Evolutionary conservation across 371 early-diverging fungal species (phyloP).

Genomic region (Mucor lusitanicus): DNA sequence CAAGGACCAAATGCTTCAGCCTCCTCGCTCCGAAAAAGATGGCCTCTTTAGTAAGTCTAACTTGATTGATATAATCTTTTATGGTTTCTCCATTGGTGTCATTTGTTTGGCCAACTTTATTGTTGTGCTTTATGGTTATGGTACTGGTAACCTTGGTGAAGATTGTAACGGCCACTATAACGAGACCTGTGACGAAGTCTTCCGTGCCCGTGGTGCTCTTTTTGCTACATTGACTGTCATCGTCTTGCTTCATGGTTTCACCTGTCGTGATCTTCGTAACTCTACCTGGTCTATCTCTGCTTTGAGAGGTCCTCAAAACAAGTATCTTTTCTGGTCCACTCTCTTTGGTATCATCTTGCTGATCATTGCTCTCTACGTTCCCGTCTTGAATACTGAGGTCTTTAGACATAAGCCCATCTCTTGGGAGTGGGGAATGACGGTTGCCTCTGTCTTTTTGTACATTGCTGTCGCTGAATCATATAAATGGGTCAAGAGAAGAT

Average conservation of each 20-base stretch:
- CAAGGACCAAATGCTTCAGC: slow-evolving; percentile 75
- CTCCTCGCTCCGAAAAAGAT: slow-evolving; percentile 71
- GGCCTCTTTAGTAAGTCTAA: slow-evolving; percentile 73
- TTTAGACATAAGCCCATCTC: slow-evolving; percentile 68
- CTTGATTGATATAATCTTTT: slow-evolving; percentile 69
- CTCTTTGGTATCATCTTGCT: slow-evolving; percentile 55
- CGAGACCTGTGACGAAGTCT: slow-evolving; percentile 66
- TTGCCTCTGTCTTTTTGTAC: slow-evolving; percentile 59
- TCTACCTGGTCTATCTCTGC: slow-evolving; percentile 55
- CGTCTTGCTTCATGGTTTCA: slow-evolving; percentile 71
- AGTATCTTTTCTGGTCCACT: slow-evolving; percentile 57
- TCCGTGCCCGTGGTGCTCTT: slow-evolving; percentile 73
- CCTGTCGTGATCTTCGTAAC: slow-evolving; percentile 68
- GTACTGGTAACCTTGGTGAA: slow-evolving; percentile 57
- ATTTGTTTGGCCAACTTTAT: slow-evolving; percentile 73
- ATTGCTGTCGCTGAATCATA: slow-evolving; percentile 60
- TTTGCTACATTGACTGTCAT: slow-evolving; percentile 69
- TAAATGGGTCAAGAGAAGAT: slow-evolving; percentile 43
- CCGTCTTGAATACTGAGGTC: slow-evolving; percentile 64
- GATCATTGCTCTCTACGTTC: slow-evolving; percentile 70
- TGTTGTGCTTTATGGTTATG: slow-evolving; percentile 63
- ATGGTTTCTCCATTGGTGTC: slow-evolving; percentile 70
- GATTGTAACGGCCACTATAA: slow-evolving; percentile 64
- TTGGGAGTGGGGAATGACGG: slow-evolving; percentile 81
- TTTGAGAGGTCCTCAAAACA: slow-evolving; percentile 56